phyloP scores from a whole-genome alignment of 768 basidiomycete genomes.

The Boletales sp. region DNA sequence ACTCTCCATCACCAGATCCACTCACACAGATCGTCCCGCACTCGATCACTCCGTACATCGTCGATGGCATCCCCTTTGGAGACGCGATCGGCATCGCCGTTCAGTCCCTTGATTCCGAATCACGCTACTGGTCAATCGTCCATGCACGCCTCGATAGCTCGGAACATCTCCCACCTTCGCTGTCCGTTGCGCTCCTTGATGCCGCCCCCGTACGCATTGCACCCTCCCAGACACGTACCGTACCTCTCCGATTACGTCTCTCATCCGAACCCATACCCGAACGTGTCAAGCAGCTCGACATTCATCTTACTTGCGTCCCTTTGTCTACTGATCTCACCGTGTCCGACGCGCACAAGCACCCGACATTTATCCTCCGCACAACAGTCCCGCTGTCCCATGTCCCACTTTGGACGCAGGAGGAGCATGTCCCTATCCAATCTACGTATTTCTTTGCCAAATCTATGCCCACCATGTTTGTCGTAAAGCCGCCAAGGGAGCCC shows the following conservation, averaged over 20 bases:
- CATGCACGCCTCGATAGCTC: conserved; percentile 8
- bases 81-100: conserved; percentile 63
- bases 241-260: conserved; percentile 53
- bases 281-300: conserved; percentile 31
- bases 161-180: conserved; percentile 7
- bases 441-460: conserved; percentile 56
- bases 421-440: conserved; percentile 42
- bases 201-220: conserved; percentile 39
- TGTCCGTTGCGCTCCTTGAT: conserved; percentile 17
- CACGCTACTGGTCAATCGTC: conserved; percentile 52
- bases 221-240: conserved; percentile 58
- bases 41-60: conserved; percentile 62
- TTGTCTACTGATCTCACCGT: neutral
- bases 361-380: conserved; percentile 28
- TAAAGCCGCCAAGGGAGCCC: conserved; percentile 49
- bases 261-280: conserved; percentile 27
- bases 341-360: neutral
- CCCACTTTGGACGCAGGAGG: conserved; percentile 36
- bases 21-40: conserved; percentile 47
- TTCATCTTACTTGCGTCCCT: conserved; percentile 35
- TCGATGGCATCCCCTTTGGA: conserved; percentile 76
- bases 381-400: conserved; percentile 46
- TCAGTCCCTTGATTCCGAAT: conserved; percentile 40
- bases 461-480: conserved; percentile 56
- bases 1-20: conserved; percentile 16